These are phyloP conservation scores for Xylaria sp. DNA, from an alignment of 495 filamentous ascomycete genomes.

Conservation along the genomic window DNA sequence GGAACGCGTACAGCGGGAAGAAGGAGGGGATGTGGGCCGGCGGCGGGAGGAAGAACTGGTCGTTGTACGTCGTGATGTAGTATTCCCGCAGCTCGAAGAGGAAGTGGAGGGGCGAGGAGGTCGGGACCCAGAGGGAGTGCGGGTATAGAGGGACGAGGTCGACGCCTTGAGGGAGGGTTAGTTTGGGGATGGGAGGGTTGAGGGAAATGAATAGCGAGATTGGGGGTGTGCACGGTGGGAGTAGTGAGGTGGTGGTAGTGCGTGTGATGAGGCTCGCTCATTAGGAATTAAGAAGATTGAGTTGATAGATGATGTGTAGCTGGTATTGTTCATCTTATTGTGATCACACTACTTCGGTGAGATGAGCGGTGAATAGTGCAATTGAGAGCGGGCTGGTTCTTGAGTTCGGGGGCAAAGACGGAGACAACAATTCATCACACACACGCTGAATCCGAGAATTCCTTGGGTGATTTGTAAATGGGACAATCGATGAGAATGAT, in stretches of 20 bases:
- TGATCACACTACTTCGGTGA: not conserved
- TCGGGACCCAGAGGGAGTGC: constrained; percentile 53
- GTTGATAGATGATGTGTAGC: not conserved
- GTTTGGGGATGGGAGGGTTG: not conserved
- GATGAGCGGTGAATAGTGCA: not conserved
- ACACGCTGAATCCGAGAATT: no score
- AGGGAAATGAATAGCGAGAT: not conserved
- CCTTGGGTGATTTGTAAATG: not conserved
- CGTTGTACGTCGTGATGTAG: constrained; percentile 73
- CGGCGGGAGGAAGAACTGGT: constrained; percentile 74
- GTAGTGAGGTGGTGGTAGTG: not conserved
- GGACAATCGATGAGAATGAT: constrained; percentile 4
- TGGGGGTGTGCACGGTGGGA: not conserved
- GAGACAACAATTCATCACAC: not conserved
- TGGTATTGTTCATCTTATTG: not conserved
- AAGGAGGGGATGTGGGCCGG: constrained; percentile 62
- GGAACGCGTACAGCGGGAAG: constrained; percentile 71
- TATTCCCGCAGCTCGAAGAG: constrained; percentile 60
- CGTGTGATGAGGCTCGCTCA: no score
- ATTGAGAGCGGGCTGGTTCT: no score
- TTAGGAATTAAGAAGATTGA: not conserved
- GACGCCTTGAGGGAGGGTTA: constrained; percentile 54
- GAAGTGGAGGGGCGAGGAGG: constrained; percentile 50
- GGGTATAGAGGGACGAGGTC: constrained; percentile 74
- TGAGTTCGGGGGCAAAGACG: not conserved